These are phyloP conservation scores for Ophiostoma novo-ulmi DNA, from an alignment of 2,329 filamentous ascomycete species.

Conservation along the genomic window DNA sequence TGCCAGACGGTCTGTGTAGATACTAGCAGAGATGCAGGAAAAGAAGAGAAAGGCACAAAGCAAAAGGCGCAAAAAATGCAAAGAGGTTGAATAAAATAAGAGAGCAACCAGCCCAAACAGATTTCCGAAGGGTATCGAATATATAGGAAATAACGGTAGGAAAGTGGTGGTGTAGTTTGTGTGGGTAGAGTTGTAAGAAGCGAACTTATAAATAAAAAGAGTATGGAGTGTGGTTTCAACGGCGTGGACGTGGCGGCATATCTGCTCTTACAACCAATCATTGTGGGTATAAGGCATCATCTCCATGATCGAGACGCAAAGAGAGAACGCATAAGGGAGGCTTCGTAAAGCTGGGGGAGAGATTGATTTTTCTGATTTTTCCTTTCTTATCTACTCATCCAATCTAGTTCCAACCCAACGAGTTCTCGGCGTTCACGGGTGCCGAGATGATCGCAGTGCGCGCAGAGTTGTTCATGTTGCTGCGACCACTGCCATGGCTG, in stretches of 20 bases:
- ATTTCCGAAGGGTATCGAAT: conserved; percentile 44
- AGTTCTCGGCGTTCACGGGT: conserved; percentile 89
- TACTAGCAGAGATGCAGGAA: background rate
- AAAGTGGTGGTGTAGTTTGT: conserved; percentile 19
- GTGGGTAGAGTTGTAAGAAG: conserved; percentile 22
- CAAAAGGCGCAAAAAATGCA: conserved; percentile 21
- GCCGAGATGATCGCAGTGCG: conserved; percentile 70
- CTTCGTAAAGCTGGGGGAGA: conserved; percentile 2
- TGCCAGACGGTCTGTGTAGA: background rate
- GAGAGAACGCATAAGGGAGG: conserved; percentile 4
- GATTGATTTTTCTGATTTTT: conserved; percentile 5
- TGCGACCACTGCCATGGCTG: conserved; percentile 53
- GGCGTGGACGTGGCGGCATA: conserved; percentile 31
- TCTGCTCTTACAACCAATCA: conserved; percentile 16
- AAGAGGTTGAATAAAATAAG: conserved; percentile 18
- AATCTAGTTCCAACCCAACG: conserved; percentile 81
- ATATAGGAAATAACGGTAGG: conserved; percentile 31
- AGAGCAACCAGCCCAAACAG: conserved; percentile 31
- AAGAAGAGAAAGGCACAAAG: conserved; percentile 14
- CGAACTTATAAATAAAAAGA: conserved; percentile 24
- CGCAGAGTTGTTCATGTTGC: conserved; percentile 49
- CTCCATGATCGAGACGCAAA: conserved; percentile 8
- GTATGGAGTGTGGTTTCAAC: conserved; percentile 31
- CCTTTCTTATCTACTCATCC: conserved; percentile 8
- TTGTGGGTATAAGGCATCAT: conserved; percentile 13